These are phyloP conservation scores for Xylariomycetidae sp. DNA, from an alignment of 2,329 filamentous ascomycete species.

Conservation along the genomic window DNA sequence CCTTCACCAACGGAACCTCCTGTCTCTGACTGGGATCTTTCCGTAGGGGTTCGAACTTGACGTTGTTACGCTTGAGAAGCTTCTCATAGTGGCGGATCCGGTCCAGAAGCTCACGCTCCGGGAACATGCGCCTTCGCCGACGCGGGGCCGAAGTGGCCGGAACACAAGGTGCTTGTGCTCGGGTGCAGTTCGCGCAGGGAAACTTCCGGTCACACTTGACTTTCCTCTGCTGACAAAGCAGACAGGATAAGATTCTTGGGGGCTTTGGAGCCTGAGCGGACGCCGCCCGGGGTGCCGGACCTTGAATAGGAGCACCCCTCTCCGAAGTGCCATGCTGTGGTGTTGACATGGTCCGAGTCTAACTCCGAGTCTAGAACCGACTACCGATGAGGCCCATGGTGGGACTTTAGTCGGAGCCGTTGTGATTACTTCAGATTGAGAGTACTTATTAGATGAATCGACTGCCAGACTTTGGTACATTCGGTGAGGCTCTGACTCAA, in stretches of 20 bases:
- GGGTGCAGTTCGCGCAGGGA: slow-evolving; percentile 50
- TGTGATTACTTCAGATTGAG: no score
- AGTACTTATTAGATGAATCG: no score
- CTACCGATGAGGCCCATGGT: no score
- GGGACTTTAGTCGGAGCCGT: no score
- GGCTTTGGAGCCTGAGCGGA: slow-evolving; percentile 9
- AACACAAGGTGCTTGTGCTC: slow-evolving; percentile 36
- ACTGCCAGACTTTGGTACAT: no score
- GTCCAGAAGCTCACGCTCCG: slow-evolving; percentile 53
- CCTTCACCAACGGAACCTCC: slow-evolving; percentile 1
- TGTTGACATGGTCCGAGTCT: no score
- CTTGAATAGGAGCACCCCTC: no score
- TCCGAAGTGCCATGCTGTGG: no score
- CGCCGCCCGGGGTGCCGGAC: no score
- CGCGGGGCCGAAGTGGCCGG: slow-evolving; percentile 33
- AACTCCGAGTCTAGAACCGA: no score
- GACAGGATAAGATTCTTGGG: slow-evolving; percentile 38
- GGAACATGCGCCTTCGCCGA: slow-evolving; percentile 37
- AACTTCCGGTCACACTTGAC: slow-evolving; percentile 55
- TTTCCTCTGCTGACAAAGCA: slow-evolving; percentile 58
- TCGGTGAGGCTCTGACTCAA: no score
- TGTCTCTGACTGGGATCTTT: slow-evolving; percentile 16
- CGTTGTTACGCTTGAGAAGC: slow-evolving; percentile 47
- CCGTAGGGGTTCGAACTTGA: slow-evolving; percentile 47
- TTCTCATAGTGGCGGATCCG: slow-evolving; percentile 51